These are phyloP conservation scores for Yarrowia yakushimensis DNA, from an alignment of 805 yeast species.

Conservation along the genomic window DNA sequence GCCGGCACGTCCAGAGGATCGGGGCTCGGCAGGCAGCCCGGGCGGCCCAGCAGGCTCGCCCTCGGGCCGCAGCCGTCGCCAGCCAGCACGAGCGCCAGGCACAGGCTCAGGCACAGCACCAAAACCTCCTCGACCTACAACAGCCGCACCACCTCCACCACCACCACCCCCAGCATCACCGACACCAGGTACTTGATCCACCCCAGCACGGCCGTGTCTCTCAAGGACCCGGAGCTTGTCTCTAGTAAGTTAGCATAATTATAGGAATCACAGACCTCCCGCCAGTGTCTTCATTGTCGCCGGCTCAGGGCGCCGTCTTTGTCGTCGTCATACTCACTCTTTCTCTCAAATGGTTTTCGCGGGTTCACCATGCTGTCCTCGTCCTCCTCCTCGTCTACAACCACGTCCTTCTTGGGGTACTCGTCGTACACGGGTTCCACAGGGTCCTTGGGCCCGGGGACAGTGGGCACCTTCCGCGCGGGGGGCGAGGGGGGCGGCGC, in stretches of 20 bases:
- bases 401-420: conserved; percentile 4
- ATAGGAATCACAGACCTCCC: no score
- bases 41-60: not conserved
- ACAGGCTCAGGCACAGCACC: not conserved
- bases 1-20: not conserved
- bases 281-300: no score
- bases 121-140: conserved; percentile 14
- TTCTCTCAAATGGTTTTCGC: conserved; percentile 5
- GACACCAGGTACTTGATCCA: conserved; percentile 22
- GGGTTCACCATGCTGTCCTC: conserved; percentile 9
- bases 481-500: conserved; percentile 7
- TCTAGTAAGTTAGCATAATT: conserved; percentile 22
- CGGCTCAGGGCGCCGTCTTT: not conserved
- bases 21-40: no score
- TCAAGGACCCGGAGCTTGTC: conserved; percentile 20
- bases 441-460: conserved; percentile 3
- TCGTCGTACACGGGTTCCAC: conserved; percentile 19
- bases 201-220: conserved; percentile 18
- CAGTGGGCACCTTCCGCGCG: not conserved
- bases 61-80: not conserved
- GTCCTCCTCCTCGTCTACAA: conserved; percentile 1
- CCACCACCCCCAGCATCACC: conserved; percentile 18
- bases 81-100: not conserved
- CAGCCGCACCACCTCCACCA: conserved; percentile 13
- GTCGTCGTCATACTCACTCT: conserved; percentile 21